Evolutionary conservation across 306 rosid species (phyloP).

Genomic region (Prunus mume): DNA sequence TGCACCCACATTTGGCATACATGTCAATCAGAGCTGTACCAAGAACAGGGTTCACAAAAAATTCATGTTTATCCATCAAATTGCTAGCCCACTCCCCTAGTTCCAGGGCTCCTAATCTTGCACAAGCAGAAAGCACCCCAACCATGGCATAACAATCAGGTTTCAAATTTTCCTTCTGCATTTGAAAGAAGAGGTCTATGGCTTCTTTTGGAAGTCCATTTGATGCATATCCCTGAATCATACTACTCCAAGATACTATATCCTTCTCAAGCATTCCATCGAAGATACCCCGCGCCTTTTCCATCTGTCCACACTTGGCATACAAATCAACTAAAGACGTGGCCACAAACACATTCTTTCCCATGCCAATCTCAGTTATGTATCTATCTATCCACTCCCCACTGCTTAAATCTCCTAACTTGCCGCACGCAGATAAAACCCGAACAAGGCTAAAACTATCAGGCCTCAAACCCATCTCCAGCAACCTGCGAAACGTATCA

Average conservation of each 20-base stretch:
- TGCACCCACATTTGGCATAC: constrained; percentile 70
- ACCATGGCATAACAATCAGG: constrained; percentile 72
- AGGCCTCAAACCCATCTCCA: constrained; percentile 66
- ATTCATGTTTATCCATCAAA: constrained; percentile 48
- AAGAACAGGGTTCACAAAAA: constrained; percentile 49
- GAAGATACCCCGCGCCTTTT: constrained; percentile 42
- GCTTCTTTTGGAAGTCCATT: constrained; percentile 63
- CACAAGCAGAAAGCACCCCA: constrained; percentile 67
- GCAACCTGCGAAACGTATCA: constrained; percentile 39
- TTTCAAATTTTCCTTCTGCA: constrained; percentile 49
- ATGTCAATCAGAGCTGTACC: constrained; percentile 76
- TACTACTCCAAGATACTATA: constrained; percentile 63
- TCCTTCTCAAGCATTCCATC: constrained; percentile 60
- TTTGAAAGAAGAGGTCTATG: constrained; percentile 53
- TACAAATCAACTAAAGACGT: constrained; percentile 69
- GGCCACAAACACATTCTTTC: constrained; percentile 51
- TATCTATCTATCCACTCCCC: constrained; percentile 64
- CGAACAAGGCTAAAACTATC: constrained; percentile 55
- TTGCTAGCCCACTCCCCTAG: constrained; percentile 57
- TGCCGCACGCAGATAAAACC: constrained; percentile 51
- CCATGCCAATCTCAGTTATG: constrained; percentile 41
- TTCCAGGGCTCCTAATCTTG: constrained; percentile 60
- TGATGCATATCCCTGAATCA: constrained; percentile 66
- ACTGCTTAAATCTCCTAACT: constrained; percentile 45
- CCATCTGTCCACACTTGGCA: constrained; percentile 59